Percentiles rank a stretch among this genome's conserved stretches.
Evolutionary conservation across 1,284 basidiomycete genomes (phyloP).

Genomic region (Ganoderma resinaceum): DNA sequence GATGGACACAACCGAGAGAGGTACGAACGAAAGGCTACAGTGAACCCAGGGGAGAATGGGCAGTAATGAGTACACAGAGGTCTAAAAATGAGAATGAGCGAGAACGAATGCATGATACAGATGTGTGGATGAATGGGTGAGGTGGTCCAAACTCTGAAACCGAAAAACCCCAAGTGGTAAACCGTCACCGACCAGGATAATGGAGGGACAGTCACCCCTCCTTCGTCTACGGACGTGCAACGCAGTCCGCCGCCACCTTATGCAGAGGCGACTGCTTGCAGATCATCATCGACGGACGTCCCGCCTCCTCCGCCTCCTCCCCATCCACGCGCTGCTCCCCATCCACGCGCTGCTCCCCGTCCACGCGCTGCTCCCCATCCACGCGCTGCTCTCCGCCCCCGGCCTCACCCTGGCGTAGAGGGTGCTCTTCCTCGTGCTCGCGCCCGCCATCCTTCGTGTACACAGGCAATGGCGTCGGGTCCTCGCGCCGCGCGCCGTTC

Average conservation of each 20-base stretch:
- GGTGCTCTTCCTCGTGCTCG: no score
- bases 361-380: no score
- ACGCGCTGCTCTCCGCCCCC: no score
- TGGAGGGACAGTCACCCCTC: background rate
- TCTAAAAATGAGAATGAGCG: background rate
- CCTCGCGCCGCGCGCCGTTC: constrained; percentile 76
- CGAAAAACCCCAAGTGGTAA: background rate
- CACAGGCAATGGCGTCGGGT: constrained; percentile 67
- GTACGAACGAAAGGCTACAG: constrained; percentile 7
- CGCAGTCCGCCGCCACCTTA: constrained; percentile 10
- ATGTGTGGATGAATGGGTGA: background rate
- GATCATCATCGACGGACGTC: constrained; percentile 9
- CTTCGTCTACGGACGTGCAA: background rate
- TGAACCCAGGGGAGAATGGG: background rate
- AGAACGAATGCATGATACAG: background rate
- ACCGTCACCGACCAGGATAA: background rate
- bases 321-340: constrained; percentile 13
- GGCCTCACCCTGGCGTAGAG: no score
- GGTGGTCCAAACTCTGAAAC: background rate
- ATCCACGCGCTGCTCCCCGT: background rate
- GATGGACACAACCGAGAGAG: constrained; percentile 6
- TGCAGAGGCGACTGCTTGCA: constrained; percentile 26
- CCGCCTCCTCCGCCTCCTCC: constrained; percentile 19
- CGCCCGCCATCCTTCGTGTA: constrained; percentile 47
- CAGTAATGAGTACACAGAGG: constrained; percentile 13